phyloP scores from a whole-genome alignment of 208 protist genomes.

The Acanthamoeba lenticulata region DNA sequence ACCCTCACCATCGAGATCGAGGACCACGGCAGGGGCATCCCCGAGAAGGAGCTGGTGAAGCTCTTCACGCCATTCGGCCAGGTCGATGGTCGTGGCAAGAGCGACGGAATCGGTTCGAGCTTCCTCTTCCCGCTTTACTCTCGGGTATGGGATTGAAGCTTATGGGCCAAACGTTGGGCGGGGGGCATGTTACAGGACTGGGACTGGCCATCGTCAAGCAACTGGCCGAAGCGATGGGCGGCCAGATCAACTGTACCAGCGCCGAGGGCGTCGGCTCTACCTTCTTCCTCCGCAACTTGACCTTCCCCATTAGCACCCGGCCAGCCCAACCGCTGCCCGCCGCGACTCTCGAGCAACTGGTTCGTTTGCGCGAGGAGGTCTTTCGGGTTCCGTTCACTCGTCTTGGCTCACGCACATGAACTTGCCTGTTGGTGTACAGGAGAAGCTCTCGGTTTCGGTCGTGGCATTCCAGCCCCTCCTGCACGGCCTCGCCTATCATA shows the following conservation, averaged over 20 bases:
- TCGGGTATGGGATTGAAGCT: too few species aligned
- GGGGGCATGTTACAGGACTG: not conserved
- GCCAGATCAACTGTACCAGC: not conserved
- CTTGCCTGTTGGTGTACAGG: too few species aligned
- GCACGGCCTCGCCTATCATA: not conserved
- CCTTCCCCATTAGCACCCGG: too few species aligned
- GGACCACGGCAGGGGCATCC: not conserved
- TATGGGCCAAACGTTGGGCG: not conserved
- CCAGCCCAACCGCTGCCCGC: too few species aligned
- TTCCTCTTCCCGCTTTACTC: too few species aligned
- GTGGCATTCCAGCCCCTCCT: not conserved
- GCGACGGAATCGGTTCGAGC: not conserved
- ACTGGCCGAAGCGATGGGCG: not conserved
- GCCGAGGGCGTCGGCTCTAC: not conserved
- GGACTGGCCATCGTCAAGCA: not conserved
- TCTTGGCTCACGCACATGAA: too few species aligned
- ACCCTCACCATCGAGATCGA: not conserved
- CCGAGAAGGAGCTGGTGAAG: not conserved
- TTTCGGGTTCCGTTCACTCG: too few species aligned
- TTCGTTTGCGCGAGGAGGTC: too few species aligned
- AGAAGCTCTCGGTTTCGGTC: not conserved
- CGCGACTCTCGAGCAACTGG: too few species aligned
- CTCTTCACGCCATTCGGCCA: constrained; percentile 15
- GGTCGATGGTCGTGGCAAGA: not conserved
- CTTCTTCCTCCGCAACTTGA: not conserved